Percentiles rank a stretch among this genome's conserved stretches.
Evolutionary conservation across 2,329 filamentous ascomycete species (phyloP).

Genomic region (Pseudogymnoascus sp.): DNA sequence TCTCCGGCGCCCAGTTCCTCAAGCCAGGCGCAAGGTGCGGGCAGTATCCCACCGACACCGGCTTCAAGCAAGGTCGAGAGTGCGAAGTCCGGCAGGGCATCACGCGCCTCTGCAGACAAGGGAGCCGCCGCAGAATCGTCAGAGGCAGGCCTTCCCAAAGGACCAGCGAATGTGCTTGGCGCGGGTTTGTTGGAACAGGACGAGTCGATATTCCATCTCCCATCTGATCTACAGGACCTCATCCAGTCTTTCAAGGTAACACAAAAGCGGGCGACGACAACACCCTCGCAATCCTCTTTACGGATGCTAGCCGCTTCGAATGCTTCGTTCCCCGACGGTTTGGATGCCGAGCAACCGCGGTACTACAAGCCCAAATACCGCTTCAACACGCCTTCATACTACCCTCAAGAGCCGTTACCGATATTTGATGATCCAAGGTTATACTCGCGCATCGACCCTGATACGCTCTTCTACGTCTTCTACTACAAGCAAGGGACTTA

Average conservation of each 20-base stretch:
- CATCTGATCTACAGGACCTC: constrained; percentile 79
- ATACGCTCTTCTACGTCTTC: constrained; percentile 97
- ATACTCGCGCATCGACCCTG: constrained; percentile 84
- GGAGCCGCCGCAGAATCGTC: constrained; percentile 28
- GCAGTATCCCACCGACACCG: constrained; percentile 38
- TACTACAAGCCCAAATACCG: constrained; percentile 79
- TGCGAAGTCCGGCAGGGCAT: constrained; percentile 18
- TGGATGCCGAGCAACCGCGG: constrained; percentile 74
- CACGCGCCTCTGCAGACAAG: constrained; percentile 23
- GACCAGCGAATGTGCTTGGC: neutral
- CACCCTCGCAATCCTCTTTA: constrained; percentile 56
- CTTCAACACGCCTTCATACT: constrained; percentile 72
- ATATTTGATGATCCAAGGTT: constrained; percentile 88
- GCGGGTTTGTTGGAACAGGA: constrained; percentile 38
- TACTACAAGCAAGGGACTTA: constrained; percentile 97
- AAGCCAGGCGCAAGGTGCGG: constrained; percentile 30
- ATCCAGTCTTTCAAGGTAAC: constrained; percentile 84
- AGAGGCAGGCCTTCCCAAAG: constrained; percentile 27
- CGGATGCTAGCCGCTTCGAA: constrained; percentile 71
- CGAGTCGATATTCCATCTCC: constrained; percentile 88
- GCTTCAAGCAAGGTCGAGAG: constrained; percentile 39
- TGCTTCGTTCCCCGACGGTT: constrained; percentile 59
- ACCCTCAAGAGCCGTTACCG: constrained; percentile 83
- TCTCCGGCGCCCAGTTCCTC: constrained; percentile 41
- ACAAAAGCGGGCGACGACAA: constrained; percentile 52